A percentile compares a stretch with the other conserved stretches of the same genome.
phyloP scores from a whole-genome alignment of 2,329 filamentous ascomycete genomes.

The Fusarium sp. region DNA sequence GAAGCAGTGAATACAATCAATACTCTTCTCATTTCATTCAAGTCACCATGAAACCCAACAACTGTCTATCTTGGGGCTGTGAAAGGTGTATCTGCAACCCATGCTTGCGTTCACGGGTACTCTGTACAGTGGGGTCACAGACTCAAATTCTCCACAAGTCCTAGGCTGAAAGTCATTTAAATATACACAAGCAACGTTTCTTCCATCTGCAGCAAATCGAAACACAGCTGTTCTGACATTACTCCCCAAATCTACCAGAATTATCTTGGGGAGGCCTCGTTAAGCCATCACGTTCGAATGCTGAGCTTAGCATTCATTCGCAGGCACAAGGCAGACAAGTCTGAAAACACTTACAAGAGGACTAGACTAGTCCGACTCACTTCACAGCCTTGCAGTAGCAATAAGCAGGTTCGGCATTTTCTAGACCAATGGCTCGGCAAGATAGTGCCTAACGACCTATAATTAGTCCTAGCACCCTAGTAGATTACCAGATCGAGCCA shows the following conservation, averaged over 20 bases:
- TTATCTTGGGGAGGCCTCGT: conserved; percentile 39
- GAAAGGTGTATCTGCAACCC: background rate
- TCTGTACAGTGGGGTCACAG: conserved; percentile 17
- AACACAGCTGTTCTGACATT: background rate
- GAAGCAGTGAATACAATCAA: conserved; percentile 37
- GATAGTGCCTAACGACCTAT: conserved; percentile 30
- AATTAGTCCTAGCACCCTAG: conserved; percentile 33
- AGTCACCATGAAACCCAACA: background rate
- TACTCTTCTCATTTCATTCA: conserved; percentile 4
- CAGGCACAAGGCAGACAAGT: conserved; percentile 39
- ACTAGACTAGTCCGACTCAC: conserved; percentile 6
- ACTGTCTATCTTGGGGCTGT: background rate
- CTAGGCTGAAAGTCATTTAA: background rate
- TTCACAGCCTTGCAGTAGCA: conserved; percentile 39
- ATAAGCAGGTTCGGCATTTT: conserved; percentile 24
- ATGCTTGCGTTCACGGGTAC: conserved; percentile 12
- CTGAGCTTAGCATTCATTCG: conserved; percentile 1
- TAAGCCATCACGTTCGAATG: conserved; percentile 5
- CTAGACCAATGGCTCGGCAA: conserved; percentile 13
- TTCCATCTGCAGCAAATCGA: background rate
- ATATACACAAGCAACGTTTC: background rate
- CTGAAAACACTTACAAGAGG: conserved; percentile 10
- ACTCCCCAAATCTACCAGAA: background rate
- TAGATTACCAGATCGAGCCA: conserved; percentile 29
- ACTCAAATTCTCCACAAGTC: conserved; percentile 16